Evolutionary conservation across 805 yeast species (phyloP).

Genomic region (Cyberlindnera maclurae): DNA sequence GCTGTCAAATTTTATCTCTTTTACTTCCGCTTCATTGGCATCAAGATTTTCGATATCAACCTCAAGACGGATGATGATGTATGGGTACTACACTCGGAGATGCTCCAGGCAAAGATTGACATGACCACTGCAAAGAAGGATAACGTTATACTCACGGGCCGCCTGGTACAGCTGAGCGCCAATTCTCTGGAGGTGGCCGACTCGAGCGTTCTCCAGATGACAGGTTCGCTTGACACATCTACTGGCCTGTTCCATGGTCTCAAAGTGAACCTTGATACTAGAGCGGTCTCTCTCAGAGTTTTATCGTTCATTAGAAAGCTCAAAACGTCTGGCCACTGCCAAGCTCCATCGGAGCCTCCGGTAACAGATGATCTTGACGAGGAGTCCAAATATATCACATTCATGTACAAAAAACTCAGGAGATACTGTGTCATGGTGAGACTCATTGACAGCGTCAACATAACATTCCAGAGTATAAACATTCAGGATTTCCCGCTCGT

Average conservation of each 20-base stretch:
- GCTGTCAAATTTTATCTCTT: conserved; percentile 13
- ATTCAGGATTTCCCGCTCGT: conserved; percentile 19
- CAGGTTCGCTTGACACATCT: conserved; percentile 12
- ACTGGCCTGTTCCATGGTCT: conserved; percentile 17
- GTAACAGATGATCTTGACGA: conserved; percentile 1
- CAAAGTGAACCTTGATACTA: conserved; percentile 12
- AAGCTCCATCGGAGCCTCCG: not conserved
- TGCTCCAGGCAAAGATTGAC: conserved; percentile 11
- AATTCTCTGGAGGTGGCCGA: conserved; percentile 17
- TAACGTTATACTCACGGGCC: conserved; percentile 9
- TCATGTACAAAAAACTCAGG: conserved; percentile 9
- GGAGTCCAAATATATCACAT: conserved; percentile 10
- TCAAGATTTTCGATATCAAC: conserved; percentile 12
- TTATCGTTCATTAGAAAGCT: conserved; percentile 8
- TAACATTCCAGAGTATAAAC: conserved; percentile 14
- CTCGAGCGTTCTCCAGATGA: conserved; percentile 13
- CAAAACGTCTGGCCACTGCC: not conserved
- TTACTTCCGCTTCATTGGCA: conserved; percentile 21
- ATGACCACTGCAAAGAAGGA: conserved; percentile 5
- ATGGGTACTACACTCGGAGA: conserved; percentile 9
- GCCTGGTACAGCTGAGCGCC: conserved; percentile 14
- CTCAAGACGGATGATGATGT: conserved; percentile 10
- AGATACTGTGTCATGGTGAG: conserved; percentile 10
- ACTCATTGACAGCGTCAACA: conserved; percentile 12
- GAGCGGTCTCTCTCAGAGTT: conserved; percentile 14